These are phyloP conservation scores for Cryphonectria radicalis DNA, from an alignment of 2,329 filamentous ascomycete genomes.

Conservation along the genomic window DNA sequence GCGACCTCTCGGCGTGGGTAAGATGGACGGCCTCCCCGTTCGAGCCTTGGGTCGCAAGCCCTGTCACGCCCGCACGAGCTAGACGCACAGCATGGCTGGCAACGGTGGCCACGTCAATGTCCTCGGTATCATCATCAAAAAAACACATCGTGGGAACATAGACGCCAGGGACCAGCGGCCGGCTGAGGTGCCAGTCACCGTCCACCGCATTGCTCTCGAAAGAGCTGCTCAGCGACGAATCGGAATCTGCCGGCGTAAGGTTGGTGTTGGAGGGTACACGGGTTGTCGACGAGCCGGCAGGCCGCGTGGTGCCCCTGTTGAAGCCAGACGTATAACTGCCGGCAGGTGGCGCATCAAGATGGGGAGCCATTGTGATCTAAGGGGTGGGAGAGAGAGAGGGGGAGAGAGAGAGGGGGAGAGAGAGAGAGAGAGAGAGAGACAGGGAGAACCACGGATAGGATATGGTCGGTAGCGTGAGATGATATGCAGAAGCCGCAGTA, in stretches of 20 bases:
- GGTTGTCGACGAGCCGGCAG: constrained; percentile 39
- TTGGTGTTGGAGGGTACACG: constrained; percentile 33
- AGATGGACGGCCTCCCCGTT: constrained; percentile 85
- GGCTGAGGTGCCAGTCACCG: constrained; percentile 38
- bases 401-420: background rate
- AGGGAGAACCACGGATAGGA: constrained; percentile 12
- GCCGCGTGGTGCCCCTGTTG: constrained; percentile 42
- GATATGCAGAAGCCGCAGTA: constrained; percentile 13
- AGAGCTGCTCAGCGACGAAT: constrained; percentile 48
- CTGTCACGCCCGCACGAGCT: constrained; percentile 73
- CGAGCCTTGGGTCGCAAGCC: constrained; percentile 77
- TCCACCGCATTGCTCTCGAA: constrained; percentile 45
- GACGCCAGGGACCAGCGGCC: constrained; percentile 55
- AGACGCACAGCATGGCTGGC: constrained; percentile 68
- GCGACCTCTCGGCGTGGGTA: constrained; percentile 68
- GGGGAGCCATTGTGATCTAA: constrained; percentile 46
- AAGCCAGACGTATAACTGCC: constrained; percentile 50
- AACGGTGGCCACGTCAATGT: constrained; percentile 67
- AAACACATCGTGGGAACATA: constrained; percentile 78
- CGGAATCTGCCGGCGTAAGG: constrained; percentile 37
- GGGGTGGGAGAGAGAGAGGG: background rate
- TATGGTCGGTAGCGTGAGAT: constrained; percentile 18
- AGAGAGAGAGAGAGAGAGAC: background rate
- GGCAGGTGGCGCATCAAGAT: constrained; percentile 52
- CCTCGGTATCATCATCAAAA: constrained; percentile 67